phyloP scores from a whole-genome alignment of 192 early-diverging fungal genomes.

The Coemansia sp. region DNA sequence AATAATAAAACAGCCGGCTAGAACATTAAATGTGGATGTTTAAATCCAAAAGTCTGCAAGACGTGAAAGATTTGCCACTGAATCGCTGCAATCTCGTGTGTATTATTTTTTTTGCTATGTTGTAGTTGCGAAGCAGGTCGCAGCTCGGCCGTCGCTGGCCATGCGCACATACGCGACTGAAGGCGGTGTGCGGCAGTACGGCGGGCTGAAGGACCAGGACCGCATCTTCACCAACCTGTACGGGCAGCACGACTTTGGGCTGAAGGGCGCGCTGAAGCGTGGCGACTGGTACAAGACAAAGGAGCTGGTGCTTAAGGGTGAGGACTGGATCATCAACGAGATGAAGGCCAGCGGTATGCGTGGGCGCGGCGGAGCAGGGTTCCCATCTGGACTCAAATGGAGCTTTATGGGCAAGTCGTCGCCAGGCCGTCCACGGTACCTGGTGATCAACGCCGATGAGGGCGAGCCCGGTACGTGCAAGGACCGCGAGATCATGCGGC shows the following conservation, averaged over 20 bases:
- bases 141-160: slow-evolving; percentile 3
- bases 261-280: slow-evolving; percentile 88
- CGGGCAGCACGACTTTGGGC: slow-evolving; percentile 83
- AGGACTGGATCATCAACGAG: slow-evolving; percentile 97
- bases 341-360: slow-evolving; percentile 93
- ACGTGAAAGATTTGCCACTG: too few species aligned
- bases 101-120: neutral
- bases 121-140: slow-evolving; percentile 12
- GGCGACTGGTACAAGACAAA: slow-evolving; percentile 99
- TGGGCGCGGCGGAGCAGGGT: slow-evolving; percentile 96
- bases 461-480: slow-evolving; percentile 99
- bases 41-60: neutral
- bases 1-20: neutral
- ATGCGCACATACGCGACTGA: slow-evolving; percentile 34
- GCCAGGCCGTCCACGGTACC: slow-evolving; percentile 85
- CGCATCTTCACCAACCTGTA: slow-evolving; percentile 99
- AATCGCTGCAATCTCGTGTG: too few species aligned
- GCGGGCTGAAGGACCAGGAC: slow-evolving; percentile 83
- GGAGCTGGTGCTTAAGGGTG: slow-evolving; percentile 93
- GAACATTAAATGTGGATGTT: neutral
- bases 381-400: slow-evolving; percentile 98
- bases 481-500: slow-evolving; percentile 93
- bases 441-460: slow-evolving; percentile 98
- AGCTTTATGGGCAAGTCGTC: slow-evolving; percentile 97
- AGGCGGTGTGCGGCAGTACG: slow-evolving; percentile 54